These are phyloP conservation scores for Giardia duodenalis DNA, from an alignment of 208 protist species.

Conservation along the genomic window DNA sequence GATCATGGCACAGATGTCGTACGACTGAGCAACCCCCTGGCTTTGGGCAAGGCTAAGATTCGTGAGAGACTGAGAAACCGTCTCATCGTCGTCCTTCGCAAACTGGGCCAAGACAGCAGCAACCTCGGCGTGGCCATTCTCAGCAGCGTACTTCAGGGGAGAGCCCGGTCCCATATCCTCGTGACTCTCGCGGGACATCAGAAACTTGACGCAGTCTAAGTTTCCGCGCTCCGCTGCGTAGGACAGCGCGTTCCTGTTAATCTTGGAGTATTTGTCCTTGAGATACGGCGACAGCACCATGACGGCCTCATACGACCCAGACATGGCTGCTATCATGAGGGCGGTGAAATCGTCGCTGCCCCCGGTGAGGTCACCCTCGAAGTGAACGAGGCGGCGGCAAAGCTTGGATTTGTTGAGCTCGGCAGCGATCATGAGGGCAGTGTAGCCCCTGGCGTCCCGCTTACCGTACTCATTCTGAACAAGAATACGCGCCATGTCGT, in stretches of 20 bases:
- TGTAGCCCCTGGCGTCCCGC: neutral
- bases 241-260: neutral
- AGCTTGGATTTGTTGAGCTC: neutral
- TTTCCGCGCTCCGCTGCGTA: neutral
- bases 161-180: neutral
- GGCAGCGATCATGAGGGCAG: neutral
- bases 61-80: neutral
- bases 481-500: neutral
- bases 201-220: neutral
- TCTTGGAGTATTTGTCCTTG: neutral
- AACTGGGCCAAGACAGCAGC: neutral
- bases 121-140: neutral
- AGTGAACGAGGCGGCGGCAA: neutral
- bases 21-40: neutral
- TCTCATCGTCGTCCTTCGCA: neutral
- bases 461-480: neutral
- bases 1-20: neutral
- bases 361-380: neutral
- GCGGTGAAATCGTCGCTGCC: neutral
- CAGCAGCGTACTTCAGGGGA: neutral
- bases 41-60: neutral
- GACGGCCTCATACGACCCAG: neutral
- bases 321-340: neutral
- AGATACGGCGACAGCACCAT: neutral
- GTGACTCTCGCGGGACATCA: neutral